Percentiles rank a stretch among this genome's conserved stretches.
Evolutionary conservation across 192 early-diverging fungal genomes (phyloP).

Genomic region (Linnemannia exigua): DNA sequence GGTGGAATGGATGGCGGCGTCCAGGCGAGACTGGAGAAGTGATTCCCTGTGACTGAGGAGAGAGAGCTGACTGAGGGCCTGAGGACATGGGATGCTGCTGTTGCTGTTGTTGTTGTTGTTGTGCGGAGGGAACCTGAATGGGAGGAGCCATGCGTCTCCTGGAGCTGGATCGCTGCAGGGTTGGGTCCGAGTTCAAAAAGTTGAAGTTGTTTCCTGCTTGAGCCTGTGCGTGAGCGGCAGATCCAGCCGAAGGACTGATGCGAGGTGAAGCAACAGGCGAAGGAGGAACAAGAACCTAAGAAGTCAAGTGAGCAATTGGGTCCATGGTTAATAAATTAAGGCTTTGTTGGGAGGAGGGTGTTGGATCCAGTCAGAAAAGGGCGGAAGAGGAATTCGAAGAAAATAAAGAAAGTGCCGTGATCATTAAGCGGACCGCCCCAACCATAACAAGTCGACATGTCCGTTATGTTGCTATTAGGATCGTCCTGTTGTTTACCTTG

Average conservation of each 20-base stretch:
- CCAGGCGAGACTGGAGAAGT: slow-evolving; percentile 42
- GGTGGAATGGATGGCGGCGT: slow-evolving; percentile 40
- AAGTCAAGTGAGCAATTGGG: neutral
- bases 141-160: slow-evolving; percentile 35
- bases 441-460: neutral
- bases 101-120: slow-evolving; percentile 11
- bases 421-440: neutral
- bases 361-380: neutral
- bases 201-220: slow-evolving; percentile 25
- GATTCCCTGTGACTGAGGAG: slow-evolving; percentile 16
- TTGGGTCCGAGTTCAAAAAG: slow-evolving; percentile 53
- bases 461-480: neutral
- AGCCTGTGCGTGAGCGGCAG: neutral
- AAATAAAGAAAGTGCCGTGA: neutral
- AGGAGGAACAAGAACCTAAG: slow-evolving; percentile 41
- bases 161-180: slow-evolving; percentile 35
- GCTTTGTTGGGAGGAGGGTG: neutral
- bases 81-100: too few relatives aligned
- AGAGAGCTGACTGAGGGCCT: slow-evolving; percentile 12
- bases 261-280: slow-evolving; percentile 41
- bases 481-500: slow-evolving; percentile 26
- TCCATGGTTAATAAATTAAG: neutral
- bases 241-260: slow-evolving; percentile 24
- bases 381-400: neutral
- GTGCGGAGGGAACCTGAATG: slow-evolving; percentile 25